Percentiles rank a stretch among this genome's conserved stretches.
Conservation (phyloP, 2,329 filamentous ascomycete genomes). For the Chaetomium sp. region DNA sequence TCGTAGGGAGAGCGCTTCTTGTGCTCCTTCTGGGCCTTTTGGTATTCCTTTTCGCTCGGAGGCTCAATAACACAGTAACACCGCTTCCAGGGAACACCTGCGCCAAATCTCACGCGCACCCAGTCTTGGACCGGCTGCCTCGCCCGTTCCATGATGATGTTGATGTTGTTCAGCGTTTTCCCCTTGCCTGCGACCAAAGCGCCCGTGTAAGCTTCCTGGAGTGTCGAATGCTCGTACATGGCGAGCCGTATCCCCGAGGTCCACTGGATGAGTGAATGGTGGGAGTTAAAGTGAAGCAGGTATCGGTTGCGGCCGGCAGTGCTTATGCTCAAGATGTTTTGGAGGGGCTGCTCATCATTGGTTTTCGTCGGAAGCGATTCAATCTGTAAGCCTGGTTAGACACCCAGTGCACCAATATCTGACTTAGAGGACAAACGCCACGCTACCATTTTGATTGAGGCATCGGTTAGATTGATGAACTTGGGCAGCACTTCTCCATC, state of each 20-base stretch:
- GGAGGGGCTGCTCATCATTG: slow-evolving; percentile 73
- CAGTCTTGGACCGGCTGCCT: slow-evolving; percentile 82
- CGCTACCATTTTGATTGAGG: slow-evolving; percentile 93
- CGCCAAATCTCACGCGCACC: slow-evolving; percentile 92
- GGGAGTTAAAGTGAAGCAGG: slow-evolving; percentile 92
- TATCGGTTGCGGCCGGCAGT: slow-evolving; percentile 96
- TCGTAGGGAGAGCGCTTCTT: slow-evolving; percentile 86
- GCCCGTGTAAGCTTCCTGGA: slow-evolving; percentile 96
- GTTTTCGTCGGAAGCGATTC: slow-evolving; percentile 87
- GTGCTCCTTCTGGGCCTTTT: slow-evolving; percentile 78
- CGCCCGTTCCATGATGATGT: slow-evolving; percentile 80
- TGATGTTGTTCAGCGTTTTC: slow-evolving; percentile 85
- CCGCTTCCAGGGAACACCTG: slow-evolving; percentile 91
- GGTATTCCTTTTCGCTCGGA: slow-evolving; percentile 88
- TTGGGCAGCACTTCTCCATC: slow-evolving; percentile 59
- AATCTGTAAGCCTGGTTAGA: slow-evolving; percentile 56
- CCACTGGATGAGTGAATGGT: slow-evolving; percentile 93
- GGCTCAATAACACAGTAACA: slow-evolving; percentile 96
- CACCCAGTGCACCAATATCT: background rate
- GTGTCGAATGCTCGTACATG: slow-evolving; percentile 89
- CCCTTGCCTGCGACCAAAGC: slow-evolving; percentile 95
- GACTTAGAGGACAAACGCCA: background rate
- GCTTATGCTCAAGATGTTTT: slow-evolving; percentile 94
- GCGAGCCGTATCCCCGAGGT: slow-evolving; percentile 89
- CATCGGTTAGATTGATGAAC: slow-evolving; percentile 96